Conservation (phyloP, 2,329 filamentous ascomycete genomes). For the Epichloe gansuensis region DNA sequence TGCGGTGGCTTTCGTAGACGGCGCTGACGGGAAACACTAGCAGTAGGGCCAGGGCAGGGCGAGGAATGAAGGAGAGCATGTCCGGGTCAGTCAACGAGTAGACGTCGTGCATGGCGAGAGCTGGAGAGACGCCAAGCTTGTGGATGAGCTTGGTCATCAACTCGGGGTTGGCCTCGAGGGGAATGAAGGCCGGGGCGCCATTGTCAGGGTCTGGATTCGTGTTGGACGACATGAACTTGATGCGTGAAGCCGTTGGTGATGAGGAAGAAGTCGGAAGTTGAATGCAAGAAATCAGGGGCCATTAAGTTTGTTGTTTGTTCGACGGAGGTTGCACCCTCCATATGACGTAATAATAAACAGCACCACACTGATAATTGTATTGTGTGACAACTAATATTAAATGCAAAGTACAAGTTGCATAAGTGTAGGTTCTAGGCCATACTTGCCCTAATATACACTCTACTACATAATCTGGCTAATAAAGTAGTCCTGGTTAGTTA, state of each 20-base stretch:
- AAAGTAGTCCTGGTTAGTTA: no score
- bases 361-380: no score
- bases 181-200: conserved; percentile 38
- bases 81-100: conserved; percentile 80
- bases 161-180: conserved; percentile 66
- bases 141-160: conserved; percentile 77
- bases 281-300: no score
- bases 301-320: no score
- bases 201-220: conserved; percentile 28
- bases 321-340: background rate
- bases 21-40: conserved; percentile 81
- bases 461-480: no score
- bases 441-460: no score
- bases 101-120: conserved; percentile 76
- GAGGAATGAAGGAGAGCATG: conserved; percentile 75
- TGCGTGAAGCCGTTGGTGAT: background rate
- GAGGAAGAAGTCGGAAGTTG: background rate
- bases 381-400: no score
- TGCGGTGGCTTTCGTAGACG: conserved; percentile 65
- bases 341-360: background rate
- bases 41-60: conserved; percentile 76
- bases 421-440: no score
- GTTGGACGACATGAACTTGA: conserved; percentile 18
- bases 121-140: conserved; percentile 69
- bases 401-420: no score